These are phyloP conservation scores for Irpex rosettiformis DNA, from an alignment of 1,284 basidiomycete genomes.

Conservation along the genomic window DNA sequence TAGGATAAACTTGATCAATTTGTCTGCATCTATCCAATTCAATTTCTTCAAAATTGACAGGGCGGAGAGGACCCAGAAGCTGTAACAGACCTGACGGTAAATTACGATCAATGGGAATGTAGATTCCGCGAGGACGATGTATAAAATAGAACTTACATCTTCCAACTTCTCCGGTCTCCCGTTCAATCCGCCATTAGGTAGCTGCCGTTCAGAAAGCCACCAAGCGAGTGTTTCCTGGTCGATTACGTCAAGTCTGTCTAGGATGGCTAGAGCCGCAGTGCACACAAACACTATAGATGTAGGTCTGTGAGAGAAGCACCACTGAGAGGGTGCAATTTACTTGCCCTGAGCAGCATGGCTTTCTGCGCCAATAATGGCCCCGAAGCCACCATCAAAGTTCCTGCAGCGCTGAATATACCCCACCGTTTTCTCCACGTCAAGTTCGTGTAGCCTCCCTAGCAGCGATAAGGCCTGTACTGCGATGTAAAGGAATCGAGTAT, in stretches of 20 bases:
- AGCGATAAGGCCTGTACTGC: constrained; percentile 82
- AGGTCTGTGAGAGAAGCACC: background rate
- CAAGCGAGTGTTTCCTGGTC: constrained; percentile 77
- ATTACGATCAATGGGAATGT: background rate
- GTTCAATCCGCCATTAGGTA: constrained; percentile 92
- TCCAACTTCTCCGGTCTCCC: constrained; percentile 97
- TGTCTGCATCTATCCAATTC: constrained; percentile 89
- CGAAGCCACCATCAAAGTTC: constrained; percentile 98
- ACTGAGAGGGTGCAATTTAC: background rate
- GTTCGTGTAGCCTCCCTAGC: constrained; percentile 63
- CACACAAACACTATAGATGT: constrained; percentile 79
- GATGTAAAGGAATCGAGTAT: constrained; percentile 91
- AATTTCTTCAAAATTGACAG: constrained; percentile 84
- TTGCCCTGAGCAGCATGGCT: constrained; percentile 33
- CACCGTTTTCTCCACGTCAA: constrained; percentile 67
- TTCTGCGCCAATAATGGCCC: constrained; percentile 80
- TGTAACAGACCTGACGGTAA: constrained; percentile 83
- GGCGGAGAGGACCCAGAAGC: constrained; percentile 93
- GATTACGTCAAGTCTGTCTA: constrained; percentile 77
- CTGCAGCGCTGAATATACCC: constrained; percentile 74
- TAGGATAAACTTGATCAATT: constrained; percentile 80
- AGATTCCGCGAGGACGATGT: background rate
- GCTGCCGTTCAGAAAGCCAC: constrained; percentile 93
- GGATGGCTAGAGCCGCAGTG: constrained; percentile 82
- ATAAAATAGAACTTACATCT: constrained; percentile 58